A percentile compares a stretch with the other conserved stretches of the same genome.
Evolutionary conservation across 768 basidiomycete genomes (phyloP).

Genomic region (Mycena chlorophos): DNA sequence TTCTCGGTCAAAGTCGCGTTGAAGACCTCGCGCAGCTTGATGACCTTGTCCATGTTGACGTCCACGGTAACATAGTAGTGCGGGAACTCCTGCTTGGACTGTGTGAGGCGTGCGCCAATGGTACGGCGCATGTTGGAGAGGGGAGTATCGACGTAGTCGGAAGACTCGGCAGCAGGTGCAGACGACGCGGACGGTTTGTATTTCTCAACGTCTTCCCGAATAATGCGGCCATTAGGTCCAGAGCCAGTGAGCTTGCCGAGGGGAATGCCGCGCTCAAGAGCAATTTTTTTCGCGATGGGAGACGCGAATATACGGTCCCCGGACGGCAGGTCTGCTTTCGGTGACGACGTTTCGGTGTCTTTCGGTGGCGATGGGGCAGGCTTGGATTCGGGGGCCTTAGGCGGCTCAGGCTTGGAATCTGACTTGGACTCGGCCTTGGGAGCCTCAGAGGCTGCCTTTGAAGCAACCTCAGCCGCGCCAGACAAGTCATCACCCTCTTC

Average conservation of each 20-base stretch:
- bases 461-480: slow-evolving; percentile 71
- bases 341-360: slow-evolving; percentile 32
- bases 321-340: slow-evolving; percentile 52
- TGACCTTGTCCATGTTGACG: slow-evolving; percentile 93
- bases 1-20: slow-evolving; percentile 85
- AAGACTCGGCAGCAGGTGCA: slow-evolving; percentile 49
- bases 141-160: slow-evolving; percentile 88
- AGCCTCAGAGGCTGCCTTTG: slow-evolving; percentile 54
- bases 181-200: slow-evolving; percentile 63
- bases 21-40: slow-evolving; percentile 94
- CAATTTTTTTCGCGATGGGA: slow-evolving; percentile 96
- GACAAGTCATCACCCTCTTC: slow-evolving; percentile 96
- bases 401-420: slow-evolving; percentile 18
- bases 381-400: slow-evolving; percentile 45
- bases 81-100: slow-evolving; percentile 93
- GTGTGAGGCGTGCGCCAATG: slow-evolving; percentile 85
- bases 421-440: slow-evolving; percentile 38
- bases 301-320: slow-evolving; percentile 92
- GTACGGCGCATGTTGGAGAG: slow-evolving; percentile 92
- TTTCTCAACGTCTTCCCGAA: slow-evolving; percentile 92
- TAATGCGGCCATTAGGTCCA: slow-evolving; percentile 91
- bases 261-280: slow-evolving; percentile 90
- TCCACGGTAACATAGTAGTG: slow-evolving; percentile 97
- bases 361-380: slow-evolving; percentile 31
- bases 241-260: slow-evolving; percentile 87